Evolutionary conservation across 163 green algal species (phyloP).

Genomic region (Scenedesmus sp.): DNA sequence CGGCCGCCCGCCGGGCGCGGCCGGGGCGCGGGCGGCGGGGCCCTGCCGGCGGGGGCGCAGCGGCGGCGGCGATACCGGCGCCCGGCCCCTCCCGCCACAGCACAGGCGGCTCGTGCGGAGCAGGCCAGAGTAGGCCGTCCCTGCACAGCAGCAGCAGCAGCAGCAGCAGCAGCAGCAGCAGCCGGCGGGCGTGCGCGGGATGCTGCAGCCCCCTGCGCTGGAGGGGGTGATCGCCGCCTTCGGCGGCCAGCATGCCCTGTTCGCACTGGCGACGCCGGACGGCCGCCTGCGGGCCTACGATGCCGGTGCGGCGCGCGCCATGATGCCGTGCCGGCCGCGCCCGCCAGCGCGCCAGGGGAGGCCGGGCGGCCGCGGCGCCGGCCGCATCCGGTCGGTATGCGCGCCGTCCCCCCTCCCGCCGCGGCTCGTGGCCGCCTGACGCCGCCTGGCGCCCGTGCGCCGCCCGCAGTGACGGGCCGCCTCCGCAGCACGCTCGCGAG

Average conservation of each 20-base stretch:
- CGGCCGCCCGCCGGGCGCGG: too few species aligned
- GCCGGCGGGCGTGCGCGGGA: background rate
- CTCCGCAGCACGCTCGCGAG: conserved; percentile 27
- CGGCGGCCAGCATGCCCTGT: background rate
- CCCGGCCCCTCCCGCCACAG: too few species aligned
- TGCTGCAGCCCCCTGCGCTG: conserved; percentile 1
- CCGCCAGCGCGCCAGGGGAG: too few species aligned
- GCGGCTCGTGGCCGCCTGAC: background rate
- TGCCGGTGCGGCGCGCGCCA: conserved; percentile 46
- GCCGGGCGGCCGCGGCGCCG: too few species aligned
- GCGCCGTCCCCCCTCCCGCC: too few species aligned
- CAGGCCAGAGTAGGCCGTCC: too few species aligned
- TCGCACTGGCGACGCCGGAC: conserved; percentile 38
- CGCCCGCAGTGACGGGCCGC: conserved; percentile 33
- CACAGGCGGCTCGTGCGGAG: too few species aligned
- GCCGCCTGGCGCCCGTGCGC: background rate
- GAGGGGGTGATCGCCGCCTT: conserved; percentile 37
- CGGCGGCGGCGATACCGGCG: too few species aligned
- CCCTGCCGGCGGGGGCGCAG: too few species aligned
- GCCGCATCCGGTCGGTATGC: too few species aligned
- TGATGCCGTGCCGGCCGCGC: too few species aligned
- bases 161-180: background rate
- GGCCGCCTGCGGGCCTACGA: conserved; percentile 53
- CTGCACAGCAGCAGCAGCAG: background rate
- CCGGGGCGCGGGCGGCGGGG: too few species aligned